A percentile compares a stretch with the other conserved stretches of the same genome.
Conservation (phyloP, 1,284 basidiomycete genomes). For the Cutaneotrichosporon sp. region DNA sequence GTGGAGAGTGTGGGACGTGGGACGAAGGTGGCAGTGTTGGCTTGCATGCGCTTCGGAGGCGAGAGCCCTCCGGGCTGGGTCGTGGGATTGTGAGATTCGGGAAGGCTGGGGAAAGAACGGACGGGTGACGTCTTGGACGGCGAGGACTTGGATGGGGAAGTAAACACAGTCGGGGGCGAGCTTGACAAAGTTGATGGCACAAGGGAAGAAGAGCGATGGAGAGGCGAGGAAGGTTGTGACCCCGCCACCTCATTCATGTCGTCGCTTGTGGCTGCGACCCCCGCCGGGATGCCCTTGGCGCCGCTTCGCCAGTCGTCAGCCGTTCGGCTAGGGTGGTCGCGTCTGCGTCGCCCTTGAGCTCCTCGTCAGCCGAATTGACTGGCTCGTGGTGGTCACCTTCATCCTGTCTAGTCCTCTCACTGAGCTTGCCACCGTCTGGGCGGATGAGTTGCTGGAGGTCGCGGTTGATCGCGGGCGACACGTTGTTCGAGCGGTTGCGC, state of each 20-base stretch:
- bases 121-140: constrained; percentile 5
- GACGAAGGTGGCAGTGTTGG: neutral
- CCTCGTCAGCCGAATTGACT: constrained; percentile 8
- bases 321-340: constrained; percentile 4
- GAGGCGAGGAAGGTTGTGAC: constrained; percentile 2
- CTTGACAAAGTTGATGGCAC: neutral
- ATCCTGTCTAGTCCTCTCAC: constrained; percentile 8
- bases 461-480: neutral
- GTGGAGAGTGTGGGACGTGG: neutral
- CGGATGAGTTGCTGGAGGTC: neutral
- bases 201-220: neutral
- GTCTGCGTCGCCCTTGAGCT: constrained; percentile 7
- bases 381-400: constrained; percentile 6
- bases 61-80: neutral
- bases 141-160: neutral
- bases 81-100: neutral
- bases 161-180: neutral
- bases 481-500: neutral
- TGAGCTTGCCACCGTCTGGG: neutral
- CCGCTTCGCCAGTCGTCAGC: constrained; percentile 2
- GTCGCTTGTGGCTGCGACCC: constrained; percentile 5
- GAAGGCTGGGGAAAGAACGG: neutral
- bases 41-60: neutral
- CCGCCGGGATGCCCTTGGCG: constrained; percentile 5
- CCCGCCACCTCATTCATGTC: constrained; percentile 1